These are phyloP conservation scores for Sphagnum fallax DNA, from an alignment of 228 moss, liverwort and hornwort genomes.

Conservation along the genomic window DNA sequence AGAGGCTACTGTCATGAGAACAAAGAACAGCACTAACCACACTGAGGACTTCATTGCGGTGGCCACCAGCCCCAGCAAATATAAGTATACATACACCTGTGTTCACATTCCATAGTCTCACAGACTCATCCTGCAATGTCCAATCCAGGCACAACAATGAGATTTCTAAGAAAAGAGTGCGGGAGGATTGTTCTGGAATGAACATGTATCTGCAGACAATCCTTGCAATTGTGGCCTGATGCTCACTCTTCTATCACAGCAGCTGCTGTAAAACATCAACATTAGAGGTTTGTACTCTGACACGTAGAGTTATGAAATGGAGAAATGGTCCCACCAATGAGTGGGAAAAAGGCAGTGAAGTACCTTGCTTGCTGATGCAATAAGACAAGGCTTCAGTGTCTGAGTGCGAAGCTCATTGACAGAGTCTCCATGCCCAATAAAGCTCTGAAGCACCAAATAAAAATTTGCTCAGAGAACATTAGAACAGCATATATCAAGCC, in stretches of 20 bases:
- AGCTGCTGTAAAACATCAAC: too few species aligned
- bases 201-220: too few species aligned
- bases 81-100: slow-evolving; percentile 83
- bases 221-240: too few species aligned
- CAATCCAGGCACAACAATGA: not conserved
- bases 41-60: slow-evolving; percentile 93
- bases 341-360: not conserved
- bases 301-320: too few species aligned
- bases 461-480: not conserved
- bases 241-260: too few species aligned
- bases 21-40: slow-evolving; percentile 27
- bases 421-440: slow-evolving; percentile 90
- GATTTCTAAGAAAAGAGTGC: too few species aligned
- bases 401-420: slow-evolving; percentile 94
- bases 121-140: slow-evolving; percentile 63
- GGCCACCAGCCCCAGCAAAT: slow-evolving; percentile 94
- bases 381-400: slow-evolving; percentile 75
- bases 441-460: slow-evolving; percentile 37
- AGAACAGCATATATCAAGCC: too few species aligned
- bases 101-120: slow-evolving; percentile 83
- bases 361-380: slow-evolving; percentile 91
- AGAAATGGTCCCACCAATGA: too few species aligned
- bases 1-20: too few species aligned
- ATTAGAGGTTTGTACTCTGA: too few species aligned
- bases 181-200: too few species aligned